Conservation (phyloP, 305 asterid species). For the Fraxinus paxiana region DNA sequence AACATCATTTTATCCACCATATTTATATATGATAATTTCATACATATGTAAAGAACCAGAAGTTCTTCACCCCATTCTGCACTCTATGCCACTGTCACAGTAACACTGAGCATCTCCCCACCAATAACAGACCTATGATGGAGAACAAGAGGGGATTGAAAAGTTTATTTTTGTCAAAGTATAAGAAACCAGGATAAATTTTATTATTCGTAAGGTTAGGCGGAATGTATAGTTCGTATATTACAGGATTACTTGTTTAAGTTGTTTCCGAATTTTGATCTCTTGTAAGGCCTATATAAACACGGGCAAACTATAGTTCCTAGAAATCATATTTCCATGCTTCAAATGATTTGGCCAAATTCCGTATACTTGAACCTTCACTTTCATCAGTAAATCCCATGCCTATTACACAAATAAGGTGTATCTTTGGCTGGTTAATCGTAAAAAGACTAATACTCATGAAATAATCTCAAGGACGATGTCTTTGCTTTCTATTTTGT, state of each 20-base stretch:
- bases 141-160: neutral
- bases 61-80: neutral
- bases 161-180: neutral
- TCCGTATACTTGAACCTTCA: neutral
- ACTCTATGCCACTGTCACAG: neutral
- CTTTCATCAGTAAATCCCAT: neutral
- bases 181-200: neutral
- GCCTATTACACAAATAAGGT: neutral
- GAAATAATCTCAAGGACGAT: neutral
- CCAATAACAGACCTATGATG: neutral
- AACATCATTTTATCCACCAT: neutral
- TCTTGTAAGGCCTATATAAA: neutral
- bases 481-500: neutral
- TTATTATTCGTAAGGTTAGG: neutral
- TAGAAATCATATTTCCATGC: neutral
- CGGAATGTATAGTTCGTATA: neutral
- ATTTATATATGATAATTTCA: neutral
- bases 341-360: neutral
- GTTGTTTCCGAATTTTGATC: neutral
- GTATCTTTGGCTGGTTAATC: neutral
- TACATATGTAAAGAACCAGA: neutral
- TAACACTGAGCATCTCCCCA: neutral
- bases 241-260: neutral
- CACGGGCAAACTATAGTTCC: neutral
- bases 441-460: neutral